Conservation (phyloP, 768 basidiomycete species). For the Dentipellis fragilis region DNA sequence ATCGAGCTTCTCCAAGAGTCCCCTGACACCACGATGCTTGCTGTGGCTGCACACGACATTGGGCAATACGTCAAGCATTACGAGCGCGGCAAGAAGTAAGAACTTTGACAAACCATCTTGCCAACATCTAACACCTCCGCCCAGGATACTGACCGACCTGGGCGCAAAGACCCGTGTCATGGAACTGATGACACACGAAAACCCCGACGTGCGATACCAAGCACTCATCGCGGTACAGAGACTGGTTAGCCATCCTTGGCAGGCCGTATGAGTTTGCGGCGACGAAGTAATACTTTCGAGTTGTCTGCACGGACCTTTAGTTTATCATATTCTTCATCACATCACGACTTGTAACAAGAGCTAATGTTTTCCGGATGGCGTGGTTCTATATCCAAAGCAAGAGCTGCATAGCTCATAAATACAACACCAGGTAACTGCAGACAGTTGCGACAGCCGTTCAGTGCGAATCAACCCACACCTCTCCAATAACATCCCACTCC, state of each 20-base stretch:
- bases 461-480: constrained; percentile 47
- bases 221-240: constrained; percentile 86
- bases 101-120: neutral
- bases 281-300: too few species aligned
- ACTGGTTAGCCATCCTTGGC: constrained; percentile 86
- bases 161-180: constrained; percentile 82
- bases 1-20: constrained; percentile 63
- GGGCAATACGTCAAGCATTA: constrained; percentile 91
- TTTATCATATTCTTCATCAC: too few species aligned
- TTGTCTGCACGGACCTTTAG: too few species aligned
- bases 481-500: constrained; percentile 64
- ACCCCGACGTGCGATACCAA: constrained; percentile 86
- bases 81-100: constrained; percentile 85
- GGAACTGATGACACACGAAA: constrained; percentile 86
- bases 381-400: too few species aligned
- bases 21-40: constrained; percentile 67
- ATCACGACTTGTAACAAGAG: too few species aligned
- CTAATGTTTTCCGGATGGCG: too few species aligned
- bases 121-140: neutral
- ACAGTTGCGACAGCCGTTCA: neutral
- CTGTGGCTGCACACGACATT: constrained; percentile 88
- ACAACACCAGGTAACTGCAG: neutral
- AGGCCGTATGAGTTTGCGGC: constrained; percentile 29
- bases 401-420: too few species aligned
- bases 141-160: constrained; percentile 69